Conservation (phyloP, 371 early-diverging fungal genomes). For the Apophysomyces ossiformis region DNA sequence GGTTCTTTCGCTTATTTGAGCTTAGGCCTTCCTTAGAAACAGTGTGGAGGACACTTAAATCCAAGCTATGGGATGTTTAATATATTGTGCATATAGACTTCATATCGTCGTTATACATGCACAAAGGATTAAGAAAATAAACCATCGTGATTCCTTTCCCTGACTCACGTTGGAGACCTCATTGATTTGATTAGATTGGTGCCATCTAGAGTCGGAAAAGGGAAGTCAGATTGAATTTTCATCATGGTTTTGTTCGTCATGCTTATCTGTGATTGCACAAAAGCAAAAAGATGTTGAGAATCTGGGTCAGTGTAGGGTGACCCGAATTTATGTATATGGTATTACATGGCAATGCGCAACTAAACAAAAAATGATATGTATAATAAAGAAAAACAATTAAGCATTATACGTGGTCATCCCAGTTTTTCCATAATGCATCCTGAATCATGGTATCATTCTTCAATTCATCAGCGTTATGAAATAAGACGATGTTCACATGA, state of each 20-base stretch:
- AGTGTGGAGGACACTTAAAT: conserved; percentile 33
- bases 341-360: too few relatives aligned
- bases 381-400: background rate
- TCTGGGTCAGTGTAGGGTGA: too few relatives aligned
- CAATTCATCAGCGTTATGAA: conserved; percentile 34
- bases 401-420: conserved; percentile 27
- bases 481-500: conserved; percentile 34
- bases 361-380: background rate
- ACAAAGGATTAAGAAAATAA: background rate
- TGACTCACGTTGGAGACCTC: too few relatives aligned
- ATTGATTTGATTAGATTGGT: too few relatives aligned
- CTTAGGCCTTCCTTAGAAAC: conserved; percentile 26
- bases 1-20: background rate
- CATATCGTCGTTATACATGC: background rate
- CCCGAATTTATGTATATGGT: too few relatives aligned
- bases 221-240: too few relatives aligned
- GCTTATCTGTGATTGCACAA: too few relatives aligned
- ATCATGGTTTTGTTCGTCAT: too few relatives aligned
- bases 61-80: conserved; percentile 23
- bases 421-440: conserved; percentile 38
- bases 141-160: too few relatives aligned
- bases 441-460: conserved; percentile 30
- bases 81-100: background rate
- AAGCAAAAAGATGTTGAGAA: too few relatives aligned
- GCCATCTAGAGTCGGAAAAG: too few relatives aligned